phyloP scores from a whole-genome alignment of 2,329 filamentous ascomycete species.

The Cladosporium sp. region DNA sequence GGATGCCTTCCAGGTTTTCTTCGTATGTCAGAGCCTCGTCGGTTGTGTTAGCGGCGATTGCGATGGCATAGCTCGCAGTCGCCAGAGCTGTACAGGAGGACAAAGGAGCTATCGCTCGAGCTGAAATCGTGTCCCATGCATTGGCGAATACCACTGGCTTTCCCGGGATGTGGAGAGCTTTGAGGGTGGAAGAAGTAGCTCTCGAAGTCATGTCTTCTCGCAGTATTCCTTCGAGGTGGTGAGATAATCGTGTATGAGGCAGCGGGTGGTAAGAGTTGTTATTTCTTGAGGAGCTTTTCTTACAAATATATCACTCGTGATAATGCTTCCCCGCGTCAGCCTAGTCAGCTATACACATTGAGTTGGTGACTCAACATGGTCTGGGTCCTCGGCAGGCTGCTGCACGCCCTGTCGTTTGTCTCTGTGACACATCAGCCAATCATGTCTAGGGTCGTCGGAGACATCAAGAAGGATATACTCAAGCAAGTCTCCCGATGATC shows the following conservation, averaged over 20 bases:
- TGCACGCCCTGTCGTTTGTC: no score
- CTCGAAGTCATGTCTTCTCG: constrained; percentile 4
- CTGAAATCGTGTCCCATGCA: constrained; percentile 51
- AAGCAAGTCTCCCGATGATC: neutral
- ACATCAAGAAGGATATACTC: neutral
- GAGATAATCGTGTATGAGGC: no score
- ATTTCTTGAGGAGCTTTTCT: no score
- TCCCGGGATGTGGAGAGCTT: constrained; percentile 48
- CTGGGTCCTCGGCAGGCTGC: neutral
- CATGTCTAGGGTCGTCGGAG: no score
- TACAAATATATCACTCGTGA: no score
- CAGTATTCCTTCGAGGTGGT: no score
- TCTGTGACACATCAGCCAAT: no score
- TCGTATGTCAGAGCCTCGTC: constrained; percentile 45
- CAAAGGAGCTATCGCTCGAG: constrained; percentile 43
- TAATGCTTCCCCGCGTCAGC: neutral
- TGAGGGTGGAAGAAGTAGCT: constrained; percentile 12
- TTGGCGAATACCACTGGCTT: constrained; percentile 53
- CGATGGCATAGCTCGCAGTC: constrained; percentile 35
- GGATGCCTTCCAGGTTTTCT: constrained; percentile 48
- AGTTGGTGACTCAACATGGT: neutral
- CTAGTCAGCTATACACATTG: neutral
- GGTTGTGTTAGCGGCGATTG: constrained; percentile 28
- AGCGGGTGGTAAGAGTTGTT: no score
- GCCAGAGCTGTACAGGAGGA: constrained; percentile 40